These are phyloP conservation scores for Dendrobium nobile DNA, from an alignment of 106 monocot species.

Conservation along the genomic window DNA sequence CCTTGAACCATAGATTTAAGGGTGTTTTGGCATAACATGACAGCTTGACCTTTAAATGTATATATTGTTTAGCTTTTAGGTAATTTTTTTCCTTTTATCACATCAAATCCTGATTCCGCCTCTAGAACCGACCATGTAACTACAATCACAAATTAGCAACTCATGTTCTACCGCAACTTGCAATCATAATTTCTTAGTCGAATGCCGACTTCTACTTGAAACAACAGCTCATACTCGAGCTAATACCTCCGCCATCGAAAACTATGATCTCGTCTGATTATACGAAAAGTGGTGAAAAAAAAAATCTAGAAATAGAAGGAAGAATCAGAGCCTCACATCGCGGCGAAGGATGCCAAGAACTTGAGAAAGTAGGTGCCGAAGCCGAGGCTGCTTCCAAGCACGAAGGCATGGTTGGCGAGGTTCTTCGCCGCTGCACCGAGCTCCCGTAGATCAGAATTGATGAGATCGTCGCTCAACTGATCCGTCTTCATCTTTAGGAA, in stretches of 20 bases:
- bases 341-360: slow-evolving; percentile 36
- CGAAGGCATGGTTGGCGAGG: slow-evolving; percentile 41
- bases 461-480: slow-evolving; percentile 20
- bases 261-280: background rate
- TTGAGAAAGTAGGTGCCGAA: slow-evolving; percentile 44
- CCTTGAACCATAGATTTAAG: too few species aligned
- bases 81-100: too few species aligned
- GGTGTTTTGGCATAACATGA: too few species aligned
- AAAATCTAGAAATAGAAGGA: background rate
- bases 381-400: slow-evolving; percentile 26
- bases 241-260: background rate
- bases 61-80: too few species aligned
- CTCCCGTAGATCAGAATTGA: slow-evolving; percentile 61
- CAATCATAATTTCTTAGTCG: too few species aligned
- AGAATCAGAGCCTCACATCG: slow-evolving; percentile 31
- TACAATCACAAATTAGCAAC: too few species aligned
- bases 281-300: background rate
- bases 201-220: too few species aligned
- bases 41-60: too few species aligned
- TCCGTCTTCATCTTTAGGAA: slow-evolving; percentile 59
- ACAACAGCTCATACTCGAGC: too few species aligned
- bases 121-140: too few species aligned
- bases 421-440: slow-evolving; percentile 36
- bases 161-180: too few species aligned
- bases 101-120: too few species aligned